A percentile compares a stretch with the other conserved stretches of the same genome.
Conservation (phyloP, 1,284 basidiomycete species). For the Tranzscheliella williamsii region DNA sequence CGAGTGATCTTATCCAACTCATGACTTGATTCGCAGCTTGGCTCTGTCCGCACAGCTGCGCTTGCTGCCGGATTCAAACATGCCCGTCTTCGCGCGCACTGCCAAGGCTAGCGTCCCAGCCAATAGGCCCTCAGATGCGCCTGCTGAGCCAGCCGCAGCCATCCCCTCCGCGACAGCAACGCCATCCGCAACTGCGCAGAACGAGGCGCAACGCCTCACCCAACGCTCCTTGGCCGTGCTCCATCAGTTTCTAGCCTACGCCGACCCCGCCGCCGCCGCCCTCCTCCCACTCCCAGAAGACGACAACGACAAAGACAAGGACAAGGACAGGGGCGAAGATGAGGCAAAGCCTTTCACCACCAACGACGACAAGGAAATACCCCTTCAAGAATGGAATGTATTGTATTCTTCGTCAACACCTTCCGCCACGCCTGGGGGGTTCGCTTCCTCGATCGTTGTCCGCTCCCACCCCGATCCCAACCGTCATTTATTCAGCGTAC, state of each 20-base stretch:
- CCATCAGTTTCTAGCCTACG: slow-evolving; percentile 32
- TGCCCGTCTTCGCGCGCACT: neutral
- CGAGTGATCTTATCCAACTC: too few species aligned
- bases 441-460: slow-evolving; percentile 41
- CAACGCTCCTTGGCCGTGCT: slow-evolving; percentile 24
- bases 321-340: too few species aligned
- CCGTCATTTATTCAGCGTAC: slow-evolving; percentile 45
- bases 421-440: slow-evolving; percentile 8
- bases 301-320: slow-evolving; percentile 1
- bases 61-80: too few species aligned
- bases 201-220: slow-evolving; percentile 6
- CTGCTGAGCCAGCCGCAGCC: too few species aligned
- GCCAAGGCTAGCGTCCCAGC: neutral
- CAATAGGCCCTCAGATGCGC: too few species aligned
- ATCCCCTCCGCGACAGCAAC: too few species aligned
- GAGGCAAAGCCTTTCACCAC: too few species aligned
- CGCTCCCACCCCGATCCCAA: slow-evolving; percentile 41
- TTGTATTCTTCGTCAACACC: slow-evolving; percentile 31
- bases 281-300: slow-evolving; percentile 16
- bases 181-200: neutral
- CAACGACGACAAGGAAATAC: too few species aligned
- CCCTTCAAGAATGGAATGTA: slow-evolving; percentile 41
- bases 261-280: slow-evolving; percentile 24
- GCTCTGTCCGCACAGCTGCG: too few species aligned
- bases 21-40: too few species aligned